Evolutionary conservation across 2,329 filamentous ascomycete species (phyloP).

Genomic region (Colletotrichum abscissum): DNA sequence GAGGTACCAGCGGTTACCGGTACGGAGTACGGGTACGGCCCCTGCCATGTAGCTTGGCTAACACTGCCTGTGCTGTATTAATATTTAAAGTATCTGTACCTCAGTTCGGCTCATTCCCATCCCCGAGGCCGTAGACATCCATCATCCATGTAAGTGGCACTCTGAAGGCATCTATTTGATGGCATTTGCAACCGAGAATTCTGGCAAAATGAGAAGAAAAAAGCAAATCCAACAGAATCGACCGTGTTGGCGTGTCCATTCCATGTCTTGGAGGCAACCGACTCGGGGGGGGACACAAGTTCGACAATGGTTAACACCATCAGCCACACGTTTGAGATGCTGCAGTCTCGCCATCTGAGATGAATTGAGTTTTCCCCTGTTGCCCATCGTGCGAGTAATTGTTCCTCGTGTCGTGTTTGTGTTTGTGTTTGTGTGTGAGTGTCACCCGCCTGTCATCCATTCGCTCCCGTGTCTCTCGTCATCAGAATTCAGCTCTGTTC

Average conservation of each 20-base stretch:
- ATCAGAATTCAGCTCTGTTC: too few relatives aligned
- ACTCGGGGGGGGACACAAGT: not conserved
- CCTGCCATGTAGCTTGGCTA: too few relatives aligned
- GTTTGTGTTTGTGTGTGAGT: not conserved
- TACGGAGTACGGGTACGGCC: not conserved
- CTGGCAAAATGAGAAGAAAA: not conserved
- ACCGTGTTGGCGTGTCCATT: not conserved
- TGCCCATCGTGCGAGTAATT: not conserved
- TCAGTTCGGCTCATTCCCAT: not conserved
- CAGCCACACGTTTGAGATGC: constrained; percentile 6
- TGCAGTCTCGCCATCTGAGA: not conserved
- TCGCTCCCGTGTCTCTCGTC: not conserved
- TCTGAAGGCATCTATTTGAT: not conserved
- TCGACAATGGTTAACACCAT: not conserved
- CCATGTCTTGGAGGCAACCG: not conserved
- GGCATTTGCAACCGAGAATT: not conserved
- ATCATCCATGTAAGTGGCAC: not conserved
- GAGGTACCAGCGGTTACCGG: constrained; percentile 27
- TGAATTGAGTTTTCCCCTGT: not conserved
- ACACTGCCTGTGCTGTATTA: too few relatives aligned
- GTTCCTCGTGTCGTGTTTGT: not conserved
- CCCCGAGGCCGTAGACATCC: too few relatives aligned
- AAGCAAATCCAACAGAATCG: not conserved
- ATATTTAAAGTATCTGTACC: too few relatives aligned
- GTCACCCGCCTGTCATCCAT: not conserved